phyloP scores from a whole-genome alignment of 805 yeast species.

The Candida taoyuanica region DNA sequence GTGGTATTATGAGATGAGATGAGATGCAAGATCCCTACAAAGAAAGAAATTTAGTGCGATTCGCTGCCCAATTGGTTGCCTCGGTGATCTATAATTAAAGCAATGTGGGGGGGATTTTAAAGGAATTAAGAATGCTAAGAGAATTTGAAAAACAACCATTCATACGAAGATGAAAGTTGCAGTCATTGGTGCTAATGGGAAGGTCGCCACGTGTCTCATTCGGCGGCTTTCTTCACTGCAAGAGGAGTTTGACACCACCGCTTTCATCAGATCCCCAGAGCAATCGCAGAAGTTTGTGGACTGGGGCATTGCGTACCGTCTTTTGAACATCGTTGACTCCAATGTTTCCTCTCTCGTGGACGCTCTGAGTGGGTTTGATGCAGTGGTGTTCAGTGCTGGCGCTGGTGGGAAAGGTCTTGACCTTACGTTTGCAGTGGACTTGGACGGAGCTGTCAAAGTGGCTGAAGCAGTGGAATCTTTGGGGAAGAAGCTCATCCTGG shows the following conservation, averaged over 20 bases:
- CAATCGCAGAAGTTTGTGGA: conserved; percentile 38
- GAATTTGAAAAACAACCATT: neutral
- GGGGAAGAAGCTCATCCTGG: conserved; percentile 38
- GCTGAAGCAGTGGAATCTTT: conserved; percentile 53
- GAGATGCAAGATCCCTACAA: neutral
- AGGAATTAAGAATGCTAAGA: neutral
- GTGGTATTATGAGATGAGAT: neutral
- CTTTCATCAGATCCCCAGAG: conserved; percentile 41
- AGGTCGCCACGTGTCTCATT: conserved; percentile 47
- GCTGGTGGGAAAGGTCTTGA: conserved; percentile 52
- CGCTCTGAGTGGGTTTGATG: conserved; percentile 43
- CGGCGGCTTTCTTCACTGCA: conserved; percentile 29
- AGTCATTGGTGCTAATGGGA: conserved; percentile 60
- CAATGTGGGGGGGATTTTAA: too few relatives aligned
- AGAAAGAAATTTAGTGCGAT: too few relatives aligned
- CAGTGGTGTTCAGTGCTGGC: conserved; percentile 59
- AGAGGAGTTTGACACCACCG: conserved; percentile 35
- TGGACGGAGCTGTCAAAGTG: conserved; percentile 56
- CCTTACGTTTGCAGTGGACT: conserved; percentile 46
- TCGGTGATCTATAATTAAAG: too few relatives aligned
- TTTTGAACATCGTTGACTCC: conserved; percentile 36
- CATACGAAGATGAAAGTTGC: conserved; percentile 32
- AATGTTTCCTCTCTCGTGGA: conserved; percentile 32
- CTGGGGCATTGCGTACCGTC: conserved; percentile 34
- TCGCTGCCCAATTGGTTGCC: too few relatives aligned